Evolutionary conservation across 176 grass and related monocot species (phyloP), one percentile per base, ranked within the genome.

Genomic region (Puya raimondii): DNA sequence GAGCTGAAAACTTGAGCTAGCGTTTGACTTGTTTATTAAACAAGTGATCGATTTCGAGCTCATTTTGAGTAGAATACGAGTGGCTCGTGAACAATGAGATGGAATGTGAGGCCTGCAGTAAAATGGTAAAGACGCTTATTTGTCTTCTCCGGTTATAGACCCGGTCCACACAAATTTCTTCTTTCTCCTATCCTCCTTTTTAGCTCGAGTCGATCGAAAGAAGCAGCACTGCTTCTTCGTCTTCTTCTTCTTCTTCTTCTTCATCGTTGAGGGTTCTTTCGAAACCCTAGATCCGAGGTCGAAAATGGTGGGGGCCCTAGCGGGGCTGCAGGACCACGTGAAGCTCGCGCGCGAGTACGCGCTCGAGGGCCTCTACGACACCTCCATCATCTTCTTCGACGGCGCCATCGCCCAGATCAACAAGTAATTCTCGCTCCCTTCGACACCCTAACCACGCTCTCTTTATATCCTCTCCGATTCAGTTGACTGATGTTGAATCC

Each of bases 301-400:
- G 63, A 72, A 48, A 68, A 91, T 91, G 91, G 77, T 77, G 72
- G 89, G 86, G 21, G 82, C 94, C 11, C 83, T 99, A 25, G 68
- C 87, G 11, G 94, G 94, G 25, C 77, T 99, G 71, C 94, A 99
- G 74, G 94, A 99, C 71, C 89, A 93, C 80, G n/a, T 99, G 58
- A 99, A 91, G 82, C 94, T 93, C 53, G 94, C 94, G 12, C 80
- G 94, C 7, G 89, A 99, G 23, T 99, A 99, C 77, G 86, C 94
- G 51, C 82, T 99, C 21, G 94, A 99, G 77, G 94, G 94, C 49
- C 94, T 99, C 17, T 99, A 99, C 77, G 94, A 99, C 48, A 99
- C 94, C 50, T 99, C 94, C 72, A 90, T 90, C 68, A 99, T 99
- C 84, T 99, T 99, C 84, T 99, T 99, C 77, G 94, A 99, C 66